Evolutionary conservation across 768 basidiomycete genomes (phyloP).

Genomic region (Termitomyces sp.): DNA sequence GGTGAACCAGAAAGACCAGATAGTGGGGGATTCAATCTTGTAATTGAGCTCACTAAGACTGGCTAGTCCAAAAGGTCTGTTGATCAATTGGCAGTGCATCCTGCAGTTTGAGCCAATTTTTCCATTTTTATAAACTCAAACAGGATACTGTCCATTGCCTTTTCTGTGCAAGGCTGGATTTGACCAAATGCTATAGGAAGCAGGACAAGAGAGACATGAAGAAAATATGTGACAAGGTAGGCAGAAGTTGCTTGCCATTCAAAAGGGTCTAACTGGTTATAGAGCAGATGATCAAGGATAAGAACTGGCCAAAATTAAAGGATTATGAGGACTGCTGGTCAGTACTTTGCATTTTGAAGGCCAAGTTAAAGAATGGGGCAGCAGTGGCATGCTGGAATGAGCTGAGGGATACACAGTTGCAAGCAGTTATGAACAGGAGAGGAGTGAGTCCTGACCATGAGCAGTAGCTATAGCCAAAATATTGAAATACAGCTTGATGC

Average conservation of each 20-base stretch:
- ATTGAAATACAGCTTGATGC: too few species aligned
- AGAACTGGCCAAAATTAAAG: conserved; percentile 3
- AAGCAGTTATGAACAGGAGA: too few species aligned
- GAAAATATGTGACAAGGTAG: conserved; percentile 1
- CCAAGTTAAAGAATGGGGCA: not conserved
- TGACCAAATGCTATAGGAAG: not conserved
- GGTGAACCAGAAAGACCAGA: conserved; percentile 7
- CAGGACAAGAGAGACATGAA: not conserved
- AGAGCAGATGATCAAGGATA: conserved; percentile 10
- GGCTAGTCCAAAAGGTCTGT: conserved; percentile 5
- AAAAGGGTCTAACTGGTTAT: not conserved
- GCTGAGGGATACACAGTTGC: not conserved
- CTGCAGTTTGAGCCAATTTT: not conserved
- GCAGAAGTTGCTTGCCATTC: not conserved
- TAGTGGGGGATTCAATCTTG: conserved; percentile 3
- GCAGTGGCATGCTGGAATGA: not conserved
- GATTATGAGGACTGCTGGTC: conserved; percentile 8
- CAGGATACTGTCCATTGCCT: not conserved
- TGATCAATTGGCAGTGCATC: not conserved
- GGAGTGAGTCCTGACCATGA: too few species aligned
- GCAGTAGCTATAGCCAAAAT: too few species aligned
- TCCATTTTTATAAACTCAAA: not conserved
- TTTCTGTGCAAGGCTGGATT: not conserved
- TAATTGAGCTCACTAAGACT: not conserved
- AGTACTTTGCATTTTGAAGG: conserved; percentile 10